Evolutionary conservation across 225 moss, liverwort and hornwort genomes (phyloP), one percentile per base, ranked within the genome.

Genomic region (Ulota crispa): DNA sequence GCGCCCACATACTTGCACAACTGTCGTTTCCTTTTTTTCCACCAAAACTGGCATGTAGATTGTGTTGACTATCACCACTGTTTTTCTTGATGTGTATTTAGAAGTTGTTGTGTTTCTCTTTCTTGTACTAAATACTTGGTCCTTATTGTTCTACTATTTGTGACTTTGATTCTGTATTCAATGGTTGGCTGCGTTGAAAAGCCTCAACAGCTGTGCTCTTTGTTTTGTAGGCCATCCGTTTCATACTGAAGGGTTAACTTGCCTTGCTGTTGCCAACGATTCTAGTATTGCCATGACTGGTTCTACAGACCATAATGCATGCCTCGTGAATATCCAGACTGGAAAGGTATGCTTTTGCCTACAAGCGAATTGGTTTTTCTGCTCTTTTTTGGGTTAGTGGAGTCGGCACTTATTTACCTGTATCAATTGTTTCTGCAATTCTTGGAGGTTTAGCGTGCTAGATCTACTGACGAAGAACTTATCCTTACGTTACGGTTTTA

Each of bases 231-330:
- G 95, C 67, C 95, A 94, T 90, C 88, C 93, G 64, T 98, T 91
- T 78, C 97, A 98, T 45, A 92, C 89, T 9, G 89, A 94, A 75
- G 91, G 89, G 15, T 72, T 98, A 42, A 93, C 91, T 42, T 94
- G 92, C 78, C 87, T 98, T 86, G 89, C 93, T 77, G 88, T 98
- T 68, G 86, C 89, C 70, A 78, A 62, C 30, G 93, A 94, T 78
- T 98, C 97, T 60, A 88, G 80, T 78, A 88, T 94, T 37, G 97
- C 89, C 62, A 80, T 95, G 77, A 95, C 95, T 74, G 94, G 97
- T 70, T 95, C 95, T 39, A 90, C 88, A 65, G 97, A 98, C 82
- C 76, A 85, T 47, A 92, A 88, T 84, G 95, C 88, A 64, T 93
- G 92, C 79, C 87, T 95, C 26, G 92, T 98, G 59, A 98, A 95